Base-by-base conservation (phyloP, 305 asterid species). In the Andrographis paniculata region DNA sequence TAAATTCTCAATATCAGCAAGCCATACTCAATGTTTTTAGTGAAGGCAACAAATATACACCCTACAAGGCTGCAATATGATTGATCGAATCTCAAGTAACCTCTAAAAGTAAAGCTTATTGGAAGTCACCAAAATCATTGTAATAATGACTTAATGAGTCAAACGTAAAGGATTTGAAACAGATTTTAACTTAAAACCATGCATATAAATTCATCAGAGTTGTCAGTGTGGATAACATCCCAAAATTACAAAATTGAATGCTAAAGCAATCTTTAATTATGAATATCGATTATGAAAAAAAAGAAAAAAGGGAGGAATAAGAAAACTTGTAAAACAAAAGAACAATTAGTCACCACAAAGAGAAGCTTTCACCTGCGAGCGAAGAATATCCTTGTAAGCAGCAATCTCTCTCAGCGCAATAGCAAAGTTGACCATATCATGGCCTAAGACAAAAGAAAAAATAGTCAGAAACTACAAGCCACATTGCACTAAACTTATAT, bases 371-470 rank as follows among this genome's bases (percentile, higher is more conserved):
- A 75, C 83, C 79, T 75, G 63, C 33, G 74, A 61, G 57, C 66
- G 76, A 55, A 75, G 83, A 63, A 59, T 59, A 60, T 75, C 99
- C 70, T 83, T 87, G 84, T 81, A 79, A 19, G 80, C 80, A 72
- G 93, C 99, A 27, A 83, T 75, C 69, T 91, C 99, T 73, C 93
- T 80, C 64, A 91, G 53, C 47, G 86, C 76, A 53, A 75, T 80
- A 18, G 94, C 87, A 65, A 79, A 87, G 48, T 91, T 83, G 33
- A 79, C 71, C 95, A 91, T 83, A 60, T 87, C 96, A 40, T 93
- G 91, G 51, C 99, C 96, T 91, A 47, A 12, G 63, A 54, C 60
- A 62, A 33, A 67, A 59, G 21, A 47, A 28, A 38, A 59, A 46
- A 41, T 60, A 33, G 55, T 64, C 65, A 76, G 58, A 48, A 61